Conservation (phyloP, 1,284 basidiomycete species). For the Puccinia coronata region DNA sequence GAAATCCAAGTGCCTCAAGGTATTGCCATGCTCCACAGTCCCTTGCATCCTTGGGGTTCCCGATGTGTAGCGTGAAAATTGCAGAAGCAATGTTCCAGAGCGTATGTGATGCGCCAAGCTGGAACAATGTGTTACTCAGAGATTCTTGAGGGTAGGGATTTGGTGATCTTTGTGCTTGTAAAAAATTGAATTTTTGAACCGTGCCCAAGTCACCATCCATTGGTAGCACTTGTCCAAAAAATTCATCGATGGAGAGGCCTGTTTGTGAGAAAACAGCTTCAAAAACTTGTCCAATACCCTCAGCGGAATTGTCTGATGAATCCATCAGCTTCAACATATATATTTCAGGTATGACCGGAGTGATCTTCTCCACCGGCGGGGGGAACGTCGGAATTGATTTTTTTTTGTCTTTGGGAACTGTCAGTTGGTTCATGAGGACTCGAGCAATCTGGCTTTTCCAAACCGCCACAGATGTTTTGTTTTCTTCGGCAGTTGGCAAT, state of each 20-base stretch:
- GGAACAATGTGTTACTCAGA: not conserved
- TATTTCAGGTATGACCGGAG: not conserved
- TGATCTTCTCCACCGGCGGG: not conserved
- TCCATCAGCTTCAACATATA: slow-evolving; percentile 4
- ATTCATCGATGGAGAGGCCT: not conserved
- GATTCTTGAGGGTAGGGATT: not conserved
- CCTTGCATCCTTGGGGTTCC: no score
- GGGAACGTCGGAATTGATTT: not conserved
- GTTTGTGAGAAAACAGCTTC: not conserved
- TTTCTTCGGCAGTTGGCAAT: not conserved
- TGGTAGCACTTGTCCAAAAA: not conserved
- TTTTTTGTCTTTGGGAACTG: not conserved
- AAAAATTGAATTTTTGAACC: not conserved
- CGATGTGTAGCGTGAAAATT: no score
- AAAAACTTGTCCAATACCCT: not conserved
- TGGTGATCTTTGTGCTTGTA: not conserved
- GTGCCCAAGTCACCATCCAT: not conserved
- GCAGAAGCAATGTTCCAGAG: no score
- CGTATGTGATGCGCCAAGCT: not conserved
- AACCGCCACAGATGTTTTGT: no score
- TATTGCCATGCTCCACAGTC: no score
- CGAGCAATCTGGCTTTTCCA: not conserved
- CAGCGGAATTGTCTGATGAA: not conserved
- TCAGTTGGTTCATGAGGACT: not conserved
- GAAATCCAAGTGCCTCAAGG: no score